A percentile compares a stretch with the other conserved stretches of the same genome.
These are phyloP conservation scores for Lagenidium giganteum DNA, from an alignment of 352 stramenopile genomes.

Conservation along the genomic window DNA sequence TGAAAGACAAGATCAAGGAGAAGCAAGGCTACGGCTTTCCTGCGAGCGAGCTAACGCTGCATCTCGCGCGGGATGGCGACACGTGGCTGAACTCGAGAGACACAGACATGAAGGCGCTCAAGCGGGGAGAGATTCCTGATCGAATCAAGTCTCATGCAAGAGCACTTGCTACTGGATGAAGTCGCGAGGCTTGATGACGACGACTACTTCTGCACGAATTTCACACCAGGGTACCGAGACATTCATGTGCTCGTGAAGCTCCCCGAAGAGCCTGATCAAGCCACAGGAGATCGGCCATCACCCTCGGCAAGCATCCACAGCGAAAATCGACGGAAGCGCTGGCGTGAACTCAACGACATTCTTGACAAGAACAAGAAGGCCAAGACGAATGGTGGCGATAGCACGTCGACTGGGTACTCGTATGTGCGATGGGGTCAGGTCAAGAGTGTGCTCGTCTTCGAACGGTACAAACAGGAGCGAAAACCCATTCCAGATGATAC, in stretches of 20 bases:
- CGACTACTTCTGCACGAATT: conserved; percentile 12
- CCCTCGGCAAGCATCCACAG: conserved; percentile 12
- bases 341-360: conserved; percentile 21
- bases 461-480: conserved; percentile 16
- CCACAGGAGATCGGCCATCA: conserved; percentile 8
- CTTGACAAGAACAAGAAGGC: conserved; percentile 18
- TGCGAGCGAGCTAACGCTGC: conserved; percentile 20
- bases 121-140: conserved; percentile 2
- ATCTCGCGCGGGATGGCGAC: conserved; percentile 15
- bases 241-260: conserved; percentile 19
- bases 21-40: conserved; percentile 4
- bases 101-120: conserved; percentile 3
- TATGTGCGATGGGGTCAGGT: conserved; percentile 15
- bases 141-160: conserved; percentile 14
- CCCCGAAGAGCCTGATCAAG: conserved; percentile 6
- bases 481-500: conserved; percentile 17
- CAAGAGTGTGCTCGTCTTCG: conserved; percentile 15
- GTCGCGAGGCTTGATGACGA: conserved; percentile 11
- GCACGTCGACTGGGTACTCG: conserved; percentile 13
- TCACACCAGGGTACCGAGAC: conserved; percentile 10
- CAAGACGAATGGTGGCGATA: conserved; percentile 15
- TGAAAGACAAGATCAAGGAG: conserved; percentile 26
- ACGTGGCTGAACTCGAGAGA: conserved; percentile 15
- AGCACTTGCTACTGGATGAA: conserved; percentile 7
- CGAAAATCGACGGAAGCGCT: conserved; percentile 20